phyloP scores from a whole-genome alignment of 2,329 filamentous ascomycete genomes.

The Paracamarosporium sp. region DNA sequence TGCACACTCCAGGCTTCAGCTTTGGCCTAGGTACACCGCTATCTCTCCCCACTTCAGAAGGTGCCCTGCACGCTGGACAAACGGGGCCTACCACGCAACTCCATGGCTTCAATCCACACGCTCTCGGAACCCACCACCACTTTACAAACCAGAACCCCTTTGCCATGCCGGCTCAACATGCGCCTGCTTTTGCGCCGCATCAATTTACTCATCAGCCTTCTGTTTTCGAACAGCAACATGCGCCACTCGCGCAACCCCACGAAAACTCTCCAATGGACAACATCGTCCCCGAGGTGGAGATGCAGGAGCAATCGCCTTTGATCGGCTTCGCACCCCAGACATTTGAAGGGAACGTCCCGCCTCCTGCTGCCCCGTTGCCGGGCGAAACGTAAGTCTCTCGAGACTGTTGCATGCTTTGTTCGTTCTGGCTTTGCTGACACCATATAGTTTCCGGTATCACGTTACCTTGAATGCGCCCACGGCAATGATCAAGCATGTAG shows the following conservation, averaged over 20 bases:
- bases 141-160: slow-evolving; percentile 77
- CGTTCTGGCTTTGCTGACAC: slow-evolving; percentile 25
- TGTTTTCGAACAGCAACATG: slow-evolving; percentile 67
- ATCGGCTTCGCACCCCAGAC: slow-evolving; percentile 62
- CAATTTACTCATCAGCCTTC: slow-evolving; percentile 82
- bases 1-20: slow-evolving; percentile 81
- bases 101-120: slow-evolving; percentile 66
- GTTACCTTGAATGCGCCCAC: slow-evolving; percentile 91
- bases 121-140: slow-evolving; percentile 44
- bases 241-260: slow-evolving; percentile 69
- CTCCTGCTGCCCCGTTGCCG: slow-evolving; percentile 45
- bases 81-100: slow-evolving; percentile 60
- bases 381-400: slow-evolving; percentile 54
- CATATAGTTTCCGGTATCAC: slow-evolving; percentile 78
- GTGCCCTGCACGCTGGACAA: slow-evolving; percentile 66
- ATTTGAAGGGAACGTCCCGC: slow-evolving; percentile 56
- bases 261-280: slow-evolving; percentile 72
- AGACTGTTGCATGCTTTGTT: neutral
- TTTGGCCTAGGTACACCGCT: slow-evolving; percentile 81
- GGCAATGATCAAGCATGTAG: slow-evolving; percentile 88
- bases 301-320: slow-evolving; percentile 68
- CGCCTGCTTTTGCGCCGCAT: slow-evolving; percentile 72
- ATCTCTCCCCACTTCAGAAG: slow-evolving; percentile 77
- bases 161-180: slow-evolving; percentile 56
- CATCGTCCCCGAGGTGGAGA: slow-evolving; percentile 61